phyloP scores from a whole-genome alignment of 768 basidiomycete genomes.

The Suillus subalutaceus region DNA sequence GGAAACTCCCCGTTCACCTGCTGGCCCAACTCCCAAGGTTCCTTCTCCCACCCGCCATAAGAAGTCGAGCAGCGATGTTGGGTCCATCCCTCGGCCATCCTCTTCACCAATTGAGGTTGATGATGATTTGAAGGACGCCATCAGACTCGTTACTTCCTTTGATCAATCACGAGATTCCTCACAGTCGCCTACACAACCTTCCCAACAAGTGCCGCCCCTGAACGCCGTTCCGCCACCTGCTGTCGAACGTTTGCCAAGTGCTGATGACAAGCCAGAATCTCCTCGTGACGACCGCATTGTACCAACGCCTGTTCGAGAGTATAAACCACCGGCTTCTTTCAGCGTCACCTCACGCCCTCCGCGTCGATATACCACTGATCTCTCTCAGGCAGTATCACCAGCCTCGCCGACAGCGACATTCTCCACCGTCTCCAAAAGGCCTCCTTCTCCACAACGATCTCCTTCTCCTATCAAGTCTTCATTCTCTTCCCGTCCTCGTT shows the following conservation, averaged over 20 bases:
- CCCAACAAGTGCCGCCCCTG: not conserved
- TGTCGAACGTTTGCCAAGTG: constrained; percentile 1
- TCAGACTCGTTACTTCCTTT: constrained; percentile 32
- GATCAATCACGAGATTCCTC: constrained; percentile 25
- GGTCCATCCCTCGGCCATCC: constrained; percentile 5
- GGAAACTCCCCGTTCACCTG: not conserved
- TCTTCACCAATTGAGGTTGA: constrained; percentile 19
- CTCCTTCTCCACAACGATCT: constrained; percentile 11
- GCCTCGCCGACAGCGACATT: constrained; percentile 2
- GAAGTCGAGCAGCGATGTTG: constrained; percentile 21
- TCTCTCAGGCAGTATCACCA: constrained; percentile 12
- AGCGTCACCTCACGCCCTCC: constrained; percentile 64
- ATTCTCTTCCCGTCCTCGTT: constrained; percentile 16
- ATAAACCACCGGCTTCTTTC: constrained; percentile 58
- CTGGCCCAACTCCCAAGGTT: not conserved
- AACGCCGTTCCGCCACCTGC: not conserved
- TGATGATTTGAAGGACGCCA: constrained; percentile 35
- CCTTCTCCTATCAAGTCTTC: constrained; percentile 19
- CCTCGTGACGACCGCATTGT: constrained; percentile 30
- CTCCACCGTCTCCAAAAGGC: constrained; percentile 1
- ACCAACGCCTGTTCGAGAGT: constrained; percentile 62
- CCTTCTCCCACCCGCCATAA: constrained; percentile 16
- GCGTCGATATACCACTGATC: constrained; percentile 35
- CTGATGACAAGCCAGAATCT: constrained; percentile 8
- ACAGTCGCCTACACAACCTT: constrained; percentile 12